These are phyloP conservation scores for Pterothamnion heteromorphum DNA, from an alignment of 31 red algal species.

Conservation along the genomic window DNA sequence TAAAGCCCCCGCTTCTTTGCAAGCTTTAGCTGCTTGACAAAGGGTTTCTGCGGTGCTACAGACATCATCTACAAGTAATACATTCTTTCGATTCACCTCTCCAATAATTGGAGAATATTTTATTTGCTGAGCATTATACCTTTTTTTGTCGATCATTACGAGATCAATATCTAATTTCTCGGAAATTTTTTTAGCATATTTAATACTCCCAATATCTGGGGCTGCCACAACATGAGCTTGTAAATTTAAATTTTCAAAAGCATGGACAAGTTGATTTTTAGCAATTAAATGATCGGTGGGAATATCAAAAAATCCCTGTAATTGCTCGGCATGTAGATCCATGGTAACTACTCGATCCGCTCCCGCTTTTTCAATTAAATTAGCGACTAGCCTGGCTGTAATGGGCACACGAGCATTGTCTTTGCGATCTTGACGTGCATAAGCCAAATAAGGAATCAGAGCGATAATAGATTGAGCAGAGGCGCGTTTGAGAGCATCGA, in stretches of 20 bases:
- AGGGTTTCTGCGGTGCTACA: conserved; percentile 76
- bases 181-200: conserved; percentile 62
- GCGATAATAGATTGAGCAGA: conserved; percentile 64
- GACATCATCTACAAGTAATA: conserved; percentile 72
- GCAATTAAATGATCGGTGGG: conserved; percentile 78
- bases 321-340: conserved; percentile 80
- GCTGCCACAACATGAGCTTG: conserved; percentile 64
- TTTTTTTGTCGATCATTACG: conserved; percentile 70
- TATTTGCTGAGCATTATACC: conserved; percentile 52
- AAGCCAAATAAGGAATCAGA: conserved; percentile 76
- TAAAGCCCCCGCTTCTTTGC: conserved; percentile 46
- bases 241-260: conserved; percentile 16
- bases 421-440: conserved; percentile 70
- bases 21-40: conserved; percentile 52
- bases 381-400: conserved; percentile 66
- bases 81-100: conserved; percentile 64
- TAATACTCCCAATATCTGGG: conserved; percentile 76
- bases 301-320: conserved; percentile 86
- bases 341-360: conserved; percentile 68
- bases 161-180: conserved; percentile 62
- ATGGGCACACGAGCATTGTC: conserved; percentile 68
- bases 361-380: conserved; percentile 62
- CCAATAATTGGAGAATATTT: conserved; percentile 73
- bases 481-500: conserved; percentile 67
- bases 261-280: conserved; percentile 51